Percentiles rank a stretch among this genome's conserved stretches.
Conservation (phyloP, 129 eudicot species). For the Scalesia atractyloides region DNA sequence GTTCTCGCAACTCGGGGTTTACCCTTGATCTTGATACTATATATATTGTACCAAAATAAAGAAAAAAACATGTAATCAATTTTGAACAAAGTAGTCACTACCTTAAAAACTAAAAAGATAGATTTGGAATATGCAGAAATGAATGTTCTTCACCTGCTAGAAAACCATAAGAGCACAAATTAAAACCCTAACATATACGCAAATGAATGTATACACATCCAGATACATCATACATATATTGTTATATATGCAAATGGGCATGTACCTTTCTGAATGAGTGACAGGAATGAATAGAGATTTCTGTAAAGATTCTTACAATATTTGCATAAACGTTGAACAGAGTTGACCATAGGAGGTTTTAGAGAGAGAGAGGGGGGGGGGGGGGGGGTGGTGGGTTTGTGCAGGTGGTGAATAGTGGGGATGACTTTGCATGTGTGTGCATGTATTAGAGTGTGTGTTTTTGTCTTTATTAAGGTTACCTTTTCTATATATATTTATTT, state of each 20-base stretch:
- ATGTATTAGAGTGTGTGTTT: neutral
- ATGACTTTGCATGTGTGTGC: neutral
- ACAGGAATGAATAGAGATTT: neutral
- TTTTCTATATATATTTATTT: too few species aligned
- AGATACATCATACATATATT: neutral
- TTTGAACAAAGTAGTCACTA: neutral
- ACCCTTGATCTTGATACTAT: too few species aligned
- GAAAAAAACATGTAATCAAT: neutral
- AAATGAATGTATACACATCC: neutral
- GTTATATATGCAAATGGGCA: neutral
- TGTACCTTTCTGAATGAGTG: neutral
- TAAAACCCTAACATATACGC: too few species aligned
- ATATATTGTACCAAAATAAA: too few species aligned
- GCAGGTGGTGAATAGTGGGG: slow-evolving; percentile 4
- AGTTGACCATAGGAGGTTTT: too few species aligned
- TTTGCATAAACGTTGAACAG: neutral
- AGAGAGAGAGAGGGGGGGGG: slow-evolving; percentile 6
- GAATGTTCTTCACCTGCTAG: neutral
- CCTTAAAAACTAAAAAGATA: neutral
- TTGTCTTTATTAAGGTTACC: neutral
- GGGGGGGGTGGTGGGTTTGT: too few species aligned
- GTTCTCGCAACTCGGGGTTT: too few species aligned
- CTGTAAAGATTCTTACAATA: neutral
- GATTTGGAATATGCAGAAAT: neutral
- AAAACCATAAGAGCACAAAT: neutral